Conservation (phyloP, 495 filamentous ascomycete species). For the Daldinia decipiens region DNA sequence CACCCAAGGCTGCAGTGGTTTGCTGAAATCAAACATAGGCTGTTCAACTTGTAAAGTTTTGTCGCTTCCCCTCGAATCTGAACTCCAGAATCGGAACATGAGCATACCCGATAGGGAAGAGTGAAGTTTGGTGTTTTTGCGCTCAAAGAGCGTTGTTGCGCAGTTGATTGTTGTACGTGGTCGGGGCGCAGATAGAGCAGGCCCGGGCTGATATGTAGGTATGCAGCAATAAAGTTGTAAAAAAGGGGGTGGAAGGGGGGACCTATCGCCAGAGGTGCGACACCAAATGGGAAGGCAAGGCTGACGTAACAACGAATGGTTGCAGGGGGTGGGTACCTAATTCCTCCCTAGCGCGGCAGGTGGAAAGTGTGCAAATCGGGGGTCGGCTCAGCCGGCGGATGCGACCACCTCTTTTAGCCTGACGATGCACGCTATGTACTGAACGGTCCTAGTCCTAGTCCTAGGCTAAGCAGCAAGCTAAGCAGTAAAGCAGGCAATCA, state of each 20-base stretch:
- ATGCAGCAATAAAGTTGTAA: constrained; percentile 14
- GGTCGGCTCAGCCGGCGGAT: constrained; percentile 43
- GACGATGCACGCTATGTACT: constrained; percentile 18
- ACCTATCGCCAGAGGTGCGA: constrained; percentile 42
- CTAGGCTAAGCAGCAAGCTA: constrained; percentile 26
- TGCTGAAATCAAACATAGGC: constrained; percentile 49
- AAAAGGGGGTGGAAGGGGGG: constrained; percentile 19
- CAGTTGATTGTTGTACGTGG: constrained; percentile 20
- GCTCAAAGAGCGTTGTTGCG: constrained; percentile 11
- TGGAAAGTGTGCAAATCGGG: constrained; percentile 44
- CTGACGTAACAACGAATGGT: constrained; percentile 53
- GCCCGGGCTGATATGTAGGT: constrained; percentile 25
- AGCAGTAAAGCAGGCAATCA: constrained; percentile 9
- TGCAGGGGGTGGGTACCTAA: constrained; percentile 20
- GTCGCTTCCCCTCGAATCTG: constrained; percentile 60
- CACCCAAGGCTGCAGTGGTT: constrained; percentile 48
- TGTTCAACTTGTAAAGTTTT: constrained; percentile 51
- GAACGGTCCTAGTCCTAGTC: constrained; percentile 33
- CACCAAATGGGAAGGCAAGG: constrained; percentile 45
- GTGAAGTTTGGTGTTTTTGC: constrained; percentile 5
- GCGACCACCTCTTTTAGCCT: constrained; percentile 42
- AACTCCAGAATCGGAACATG: constrained; percentile 64
- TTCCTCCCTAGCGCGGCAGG: constrained; percentile 35
- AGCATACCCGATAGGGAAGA: constrained; percentile 47
- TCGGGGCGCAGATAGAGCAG: constrained; percentile 25